These are phyloP conservation scores for Rubus parviflorus DNA, from an alignment of 306 rosid genomes.

Conservation along the genomic window DNA sequence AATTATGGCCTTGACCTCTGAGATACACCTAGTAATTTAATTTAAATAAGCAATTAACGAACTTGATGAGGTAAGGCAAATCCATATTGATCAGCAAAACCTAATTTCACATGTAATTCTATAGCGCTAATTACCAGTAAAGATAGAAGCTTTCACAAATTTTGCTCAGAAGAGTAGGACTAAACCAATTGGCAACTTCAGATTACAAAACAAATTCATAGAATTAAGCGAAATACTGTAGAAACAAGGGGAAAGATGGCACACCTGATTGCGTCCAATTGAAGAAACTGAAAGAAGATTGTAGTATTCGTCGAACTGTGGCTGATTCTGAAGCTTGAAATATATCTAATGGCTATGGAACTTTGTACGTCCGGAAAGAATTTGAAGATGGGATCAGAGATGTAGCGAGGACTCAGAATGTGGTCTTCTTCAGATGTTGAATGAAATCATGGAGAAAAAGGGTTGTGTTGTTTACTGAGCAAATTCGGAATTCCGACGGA, in stretches of 20 bases:
- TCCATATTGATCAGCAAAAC: not conserved
- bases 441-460: not conserved
- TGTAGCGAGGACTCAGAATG: not conserved
- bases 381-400: not conserved
- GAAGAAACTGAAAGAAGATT: not conserved
- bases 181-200: not conserved
- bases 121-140: not conserved
- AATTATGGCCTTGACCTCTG: not conserved
- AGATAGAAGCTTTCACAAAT: not conserved
- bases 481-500: not conserved
- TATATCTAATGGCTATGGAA: not conserved
- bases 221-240: not conserved
- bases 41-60: not conserved
- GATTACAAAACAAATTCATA: not conserved
- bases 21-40: conserved; percentile 7
- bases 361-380: not conserved
- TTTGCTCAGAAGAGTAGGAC: not conserved
- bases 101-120: too few relatives aligned
- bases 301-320: not conserved
- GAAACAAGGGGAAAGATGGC: not conserved
- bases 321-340: not conserved
- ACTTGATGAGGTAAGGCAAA: not conserved
- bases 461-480: not conserved
- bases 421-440: not conserved
- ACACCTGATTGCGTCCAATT: not conserved